These are phyloP conservation scores for Vigna angularis DNA, from an alignment of 306 rosid genomes.

Conservation along the genomic window DNA sequence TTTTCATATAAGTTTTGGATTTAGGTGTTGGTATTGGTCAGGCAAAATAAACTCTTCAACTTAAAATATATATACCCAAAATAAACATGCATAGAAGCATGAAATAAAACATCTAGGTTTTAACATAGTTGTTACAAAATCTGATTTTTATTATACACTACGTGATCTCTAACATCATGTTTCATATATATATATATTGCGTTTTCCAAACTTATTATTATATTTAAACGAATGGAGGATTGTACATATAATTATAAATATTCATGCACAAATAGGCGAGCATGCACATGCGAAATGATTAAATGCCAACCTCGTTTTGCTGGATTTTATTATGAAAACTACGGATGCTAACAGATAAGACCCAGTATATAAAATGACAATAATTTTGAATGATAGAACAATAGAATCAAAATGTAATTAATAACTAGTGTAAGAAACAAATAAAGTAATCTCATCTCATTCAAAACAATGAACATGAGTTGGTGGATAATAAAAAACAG, in stretches of 20 bases:
- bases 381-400: slow-evolving; percentile 31
- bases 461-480: slow-evolving; percentile 51
- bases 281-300: slow-evolving; percentile 63
- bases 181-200: slow-evolving; percentile 7
- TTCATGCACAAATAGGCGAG: slow-evolving; percentile 48
- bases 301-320: slow-evolving; percentile 67
- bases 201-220: slow-evolving; percentile 30
- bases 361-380: neutral
- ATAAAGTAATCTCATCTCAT: slow-evolving; percentile 36
- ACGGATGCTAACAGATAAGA: slow-evolving; percentile 39
- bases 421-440: slow-evolving; percentile 31
- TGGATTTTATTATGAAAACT: slow-evolving; percentile 44
- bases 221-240: slow-evolving; percentile 35
- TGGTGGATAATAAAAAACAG: slow-evolving; percentile 67
- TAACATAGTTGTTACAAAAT: neutral
- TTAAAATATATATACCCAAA: neutral
- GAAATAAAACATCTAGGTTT: slow-evolving; percentile 12
- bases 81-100: neutral
- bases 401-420: slow-evolving; percentile 27
- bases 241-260: slow-evolving; percentile 30
- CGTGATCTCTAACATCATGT: slow-evolving; percentile 10
- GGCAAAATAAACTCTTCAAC: neutral
- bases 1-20: neutral
- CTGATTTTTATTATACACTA: neutral
- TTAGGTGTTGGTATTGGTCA: neutral